A percentile compares a stretch with the other conserved stretches of the same genome.
phyloP scores from a whole-genome alignment of 1,284 basidiomycete species.

The Leccinum solheimii region DNA sequence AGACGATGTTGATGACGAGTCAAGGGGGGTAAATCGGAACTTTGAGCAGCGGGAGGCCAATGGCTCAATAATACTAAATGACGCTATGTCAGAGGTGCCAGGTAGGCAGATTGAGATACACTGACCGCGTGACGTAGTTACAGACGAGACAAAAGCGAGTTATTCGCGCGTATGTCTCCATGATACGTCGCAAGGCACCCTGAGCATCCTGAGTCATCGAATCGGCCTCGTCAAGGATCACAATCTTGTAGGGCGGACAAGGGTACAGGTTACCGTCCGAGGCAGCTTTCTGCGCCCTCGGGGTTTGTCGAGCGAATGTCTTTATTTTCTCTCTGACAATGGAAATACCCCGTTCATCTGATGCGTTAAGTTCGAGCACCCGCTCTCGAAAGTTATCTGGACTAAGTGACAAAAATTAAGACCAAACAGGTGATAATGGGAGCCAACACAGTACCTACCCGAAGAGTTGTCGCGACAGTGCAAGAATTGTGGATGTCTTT shows the following conservation, averaged over 20 bases:
- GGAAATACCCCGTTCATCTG: constrained; percentile 95
- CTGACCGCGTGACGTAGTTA: constrained; percentile 97
- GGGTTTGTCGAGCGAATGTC: constrained; percentile 94
- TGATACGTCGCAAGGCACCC: constrained; percentile 92
- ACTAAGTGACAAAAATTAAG: constrained; percentile 42
- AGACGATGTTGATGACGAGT: constrained; percentile 70
- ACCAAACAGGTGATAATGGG: not conserved
- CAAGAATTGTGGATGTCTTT: constrained; percentile 98
- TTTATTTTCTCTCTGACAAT: constrained; percentile 99
- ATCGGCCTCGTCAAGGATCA: constrained; percentile 98
- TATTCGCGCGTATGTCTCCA: constrained; percentile 97
- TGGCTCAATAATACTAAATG: constrained; percentile 91
- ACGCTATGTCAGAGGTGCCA: constrained; percentile 8
- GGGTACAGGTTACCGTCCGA: constrained; percentile 88
- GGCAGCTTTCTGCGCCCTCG: constrained; percentile 70
- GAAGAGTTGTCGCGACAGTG: constrained; percentile 91
- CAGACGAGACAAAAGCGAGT: constrained; percentile 98
- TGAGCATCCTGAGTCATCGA: constrained; percentile 99
- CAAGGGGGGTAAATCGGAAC: constrained; percentile 96
- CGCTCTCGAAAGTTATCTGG: constrained; percentile 94
- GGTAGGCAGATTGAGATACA: constrained; percentile 4
- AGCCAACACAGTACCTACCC: constrained; percentile 57
- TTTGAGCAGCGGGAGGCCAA: constrained; percentile 99
- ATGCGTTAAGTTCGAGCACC: constrained; percentile 98
- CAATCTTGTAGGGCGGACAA: constrained; percentile 98